phyloP scores from a whole-genome alignment of 1,139 yeast species.

The Barnettozyma hawaiiensis region DNA sequence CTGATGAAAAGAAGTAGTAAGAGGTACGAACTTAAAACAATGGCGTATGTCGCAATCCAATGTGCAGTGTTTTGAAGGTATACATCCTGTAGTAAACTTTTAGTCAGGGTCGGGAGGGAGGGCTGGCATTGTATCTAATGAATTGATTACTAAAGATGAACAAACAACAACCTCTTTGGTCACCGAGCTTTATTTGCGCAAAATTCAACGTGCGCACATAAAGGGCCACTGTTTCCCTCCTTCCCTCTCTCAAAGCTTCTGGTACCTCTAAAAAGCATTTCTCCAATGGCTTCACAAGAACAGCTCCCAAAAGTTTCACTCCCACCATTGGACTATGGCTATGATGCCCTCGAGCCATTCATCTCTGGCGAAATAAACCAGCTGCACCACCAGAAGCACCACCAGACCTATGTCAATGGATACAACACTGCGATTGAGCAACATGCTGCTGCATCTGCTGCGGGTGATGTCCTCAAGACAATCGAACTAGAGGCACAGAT shows the following conservation, averaged over 20 bases:
- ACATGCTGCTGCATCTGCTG: slow-evolving; percentile 60
- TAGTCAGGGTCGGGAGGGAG: too few species aligned
- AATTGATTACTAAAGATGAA: not conserved
- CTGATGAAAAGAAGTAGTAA: not conserved
- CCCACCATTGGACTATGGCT: slow-evolving; percentile 85
- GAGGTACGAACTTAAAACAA: too few species aligned
- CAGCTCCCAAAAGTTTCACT: slow-evolving; percentile 54
- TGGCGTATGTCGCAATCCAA: too few species aligned
- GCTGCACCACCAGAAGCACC: slow-evolving; percentile 87
- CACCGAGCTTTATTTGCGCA: not conserved
- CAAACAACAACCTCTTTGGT: not conserved
- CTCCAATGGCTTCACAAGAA: slow-evolving; percentile 9
- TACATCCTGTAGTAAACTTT: too few species aligned
- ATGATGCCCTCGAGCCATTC: slow-evolving; percentile 82
- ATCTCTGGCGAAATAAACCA: slow-evolving; percentile 89
- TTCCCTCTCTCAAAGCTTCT: too few species aligned
- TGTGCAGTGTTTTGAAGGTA: too few species aligned
- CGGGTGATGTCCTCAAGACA: slow-evolving; percentile 59
- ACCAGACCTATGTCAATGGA: slow-evolving; percentile 88
- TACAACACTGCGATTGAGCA: slow-evolving; percentile 80
- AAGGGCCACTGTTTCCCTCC: not conserved
- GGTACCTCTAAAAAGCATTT: too few species aligned
- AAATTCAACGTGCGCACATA: not conserved
- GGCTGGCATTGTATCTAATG: too few species aligned
- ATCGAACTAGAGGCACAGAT: slow-evolving; percentile 72